A percentile compares a stretch with the other conserved stretches of the same genome.
Evolutionary conservation across 164 flowering plant species (phyloP).

Genomic region (Vitis labrusca): DNA sequence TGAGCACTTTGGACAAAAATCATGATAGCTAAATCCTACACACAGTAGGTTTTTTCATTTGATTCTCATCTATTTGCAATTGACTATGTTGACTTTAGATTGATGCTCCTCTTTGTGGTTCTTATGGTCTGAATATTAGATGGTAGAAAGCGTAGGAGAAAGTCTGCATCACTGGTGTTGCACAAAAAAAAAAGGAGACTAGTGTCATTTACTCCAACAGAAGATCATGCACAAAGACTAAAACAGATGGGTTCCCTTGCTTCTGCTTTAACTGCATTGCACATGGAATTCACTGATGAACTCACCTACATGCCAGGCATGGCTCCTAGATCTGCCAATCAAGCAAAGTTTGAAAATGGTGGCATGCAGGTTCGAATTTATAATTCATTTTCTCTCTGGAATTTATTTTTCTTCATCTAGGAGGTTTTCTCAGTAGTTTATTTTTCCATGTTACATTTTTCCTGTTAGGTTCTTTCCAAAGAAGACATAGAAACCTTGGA

Average conservation of each 20-base stretch:
- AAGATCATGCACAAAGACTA: slow-evolving; percentile 47
- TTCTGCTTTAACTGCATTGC: slow-evolving; percentile 49
- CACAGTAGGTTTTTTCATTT: not conserved
- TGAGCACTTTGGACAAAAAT: not conserved
- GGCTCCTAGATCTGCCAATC: slow-evolving; percentile 74
- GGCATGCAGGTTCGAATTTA: slow-evolving; percentile 68
- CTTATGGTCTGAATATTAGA: slow-evolving; percentile 25
- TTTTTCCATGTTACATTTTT: not conserved
- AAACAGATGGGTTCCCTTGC: slow-evolving; percentile 75
- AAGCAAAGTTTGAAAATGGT: slow-evolving; percentile 53
- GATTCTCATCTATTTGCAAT: not conserved
- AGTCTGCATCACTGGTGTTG: slow-evolving; percentile 35
- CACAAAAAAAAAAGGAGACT: slow-evolving; percentile 57
- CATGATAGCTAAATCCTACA: not conserved
- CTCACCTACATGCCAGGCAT: slow-evolving; percentile 56
- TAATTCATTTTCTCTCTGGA: not conserved
- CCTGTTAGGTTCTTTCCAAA: slow-evolving; percentile 57
- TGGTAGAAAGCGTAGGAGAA: slow-evolving; percentile 50
- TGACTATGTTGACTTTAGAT: not conserved
- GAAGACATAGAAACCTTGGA: slow-evolving; percentile 61
- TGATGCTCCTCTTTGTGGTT: not conserved
- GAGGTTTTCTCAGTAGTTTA: too few relatives aligned
- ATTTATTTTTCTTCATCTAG: not conserved
- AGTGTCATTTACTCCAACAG: slow-evolving; percentile 55
- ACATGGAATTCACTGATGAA: slow-evolving; percentile 52